phyloP scores from a whole-genome alignment of 2,329 filamentous ascomycete genomes.

The Calonectria montana region DNA sequence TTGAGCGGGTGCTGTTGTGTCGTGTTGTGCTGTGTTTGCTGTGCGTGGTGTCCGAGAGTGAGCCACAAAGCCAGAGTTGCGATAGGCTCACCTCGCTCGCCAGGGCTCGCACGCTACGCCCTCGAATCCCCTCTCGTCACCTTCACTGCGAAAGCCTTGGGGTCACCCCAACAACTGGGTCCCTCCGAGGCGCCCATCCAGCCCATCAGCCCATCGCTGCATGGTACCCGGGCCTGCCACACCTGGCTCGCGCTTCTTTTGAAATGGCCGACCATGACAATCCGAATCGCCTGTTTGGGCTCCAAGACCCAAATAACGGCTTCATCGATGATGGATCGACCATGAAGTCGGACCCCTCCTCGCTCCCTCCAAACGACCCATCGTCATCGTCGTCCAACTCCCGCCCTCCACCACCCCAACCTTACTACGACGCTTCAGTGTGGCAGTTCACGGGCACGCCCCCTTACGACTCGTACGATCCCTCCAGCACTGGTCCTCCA shows the following conservation, averaged over 20 bases:
- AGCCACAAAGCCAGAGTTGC: not conserved
- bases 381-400: conserved; percentile 51
- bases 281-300: conserved; percentile 55
- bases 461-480: conserved; percentile 59
- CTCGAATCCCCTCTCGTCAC: conserved; percentile 26
- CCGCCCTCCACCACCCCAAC: conserved; percentile 33
- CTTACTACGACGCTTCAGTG: conserved; percentile 51
- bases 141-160: conserved; percentile 26
- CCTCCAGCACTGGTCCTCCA: conserved; percentile 50
- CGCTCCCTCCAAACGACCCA: conserved; percentile 42
- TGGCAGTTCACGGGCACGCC: conserved; percentile 63
- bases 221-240: conserved; percentile 43
- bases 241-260: conserved; percentile 42
- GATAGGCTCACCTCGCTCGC: conserved; percentile 20
- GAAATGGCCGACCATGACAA: conserved; percentile 55
- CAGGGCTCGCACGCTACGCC: conserved; percentile 23
- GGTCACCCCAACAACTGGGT: conserved; percentile 29
- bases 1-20: not conserved
- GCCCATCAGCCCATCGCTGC: conserved; percentile 43
- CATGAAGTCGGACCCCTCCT: conserved; percentile 48
- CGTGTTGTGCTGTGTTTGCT: not conserved
- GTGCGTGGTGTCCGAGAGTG: conserved; percentile 3
- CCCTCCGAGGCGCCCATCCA: conserved; percentile 33
- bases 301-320: conserved; percentile 55
- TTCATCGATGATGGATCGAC: conserved; percentile 51